These are phyloP conservation scores for Colletotrichum scovillei DNA, from an alignment of 2,329 filamentous ascomycete species.

Conservation along the genomic window DNA sequence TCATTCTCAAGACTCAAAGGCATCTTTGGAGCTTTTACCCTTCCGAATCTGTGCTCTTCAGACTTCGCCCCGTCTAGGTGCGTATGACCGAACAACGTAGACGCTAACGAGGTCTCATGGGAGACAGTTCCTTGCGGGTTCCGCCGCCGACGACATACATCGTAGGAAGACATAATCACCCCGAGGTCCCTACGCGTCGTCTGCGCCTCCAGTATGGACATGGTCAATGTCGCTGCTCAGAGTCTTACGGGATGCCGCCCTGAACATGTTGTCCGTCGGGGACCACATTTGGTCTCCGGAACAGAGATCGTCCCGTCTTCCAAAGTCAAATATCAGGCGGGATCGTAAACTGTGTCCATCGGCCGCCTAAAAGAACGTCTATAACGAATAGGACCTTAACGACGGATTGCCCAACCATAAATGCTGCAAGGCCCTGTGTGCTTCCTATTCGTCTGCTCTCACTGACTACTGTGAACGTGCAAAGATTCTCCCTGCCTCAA, in stretches of 20 bases:
- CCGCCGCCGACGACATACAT: neutral
- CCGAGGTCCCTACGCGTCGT: neutral
- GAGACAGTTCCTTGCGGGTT: neutral
- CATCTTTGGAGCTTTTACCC: no score
- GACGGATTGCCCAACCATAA: neutral
- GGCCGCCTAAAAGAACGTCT: neutral
- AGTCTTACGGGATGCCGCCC: neutral
- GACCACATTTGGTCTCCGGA: neutral
- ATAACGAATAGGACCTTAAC: no score
- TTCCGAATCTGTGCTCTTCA: neutral
- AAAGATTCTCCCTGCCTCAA: neutral
- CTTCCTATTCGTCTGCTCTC: slow-evolving; percentile 5
- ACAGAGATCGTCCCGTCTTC: neutral
- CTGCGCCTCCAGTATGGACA: neutral
- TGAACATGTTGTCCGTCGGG: slow-evolving; percentile 1
- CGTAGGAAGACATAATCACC: neutral
- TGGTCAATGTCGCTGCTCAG: neutral
- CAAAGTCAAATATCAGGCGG: slow-evolving; percentile 19
- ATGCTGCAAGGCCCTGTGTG: neutral
- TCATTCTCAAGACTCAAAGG: neutral
- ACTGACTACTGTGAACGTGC: neutral
- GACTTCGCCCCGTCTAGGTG: neutral
- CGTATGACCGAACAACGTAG: neutral
- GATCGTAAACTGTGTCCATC: neutral
- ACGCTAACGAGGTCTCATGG: neutral